phyloP scores from a whole-genome alignment of 768 basidiomycete species.

The Leccinum pellstonianum region DNA sequence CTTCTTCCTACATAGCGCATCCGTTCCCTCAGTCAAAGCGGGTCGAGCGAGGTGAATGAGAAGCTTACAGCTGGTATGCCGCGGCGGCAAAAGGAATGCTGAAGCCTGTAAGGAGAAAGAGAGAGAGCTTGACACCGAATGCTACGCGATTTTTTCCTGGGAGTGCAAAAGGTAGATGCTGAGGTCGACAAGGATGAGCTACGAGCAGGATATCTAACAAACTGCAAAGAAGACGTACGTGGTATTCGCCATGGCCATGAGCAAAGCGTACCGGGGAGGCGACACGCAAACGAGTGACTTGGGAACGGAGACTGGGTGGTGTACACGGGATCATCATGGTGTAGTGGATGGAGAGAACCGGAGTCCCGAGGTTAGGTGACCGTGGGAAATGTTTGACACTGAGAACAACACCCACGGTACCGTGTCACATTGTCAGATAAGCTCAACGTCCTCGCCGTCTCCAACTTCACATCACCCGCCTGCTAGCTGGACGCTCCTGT shows the following conservation, averaged over 20 bases:
- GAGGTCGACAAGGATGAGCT: constrained; percentile 2
- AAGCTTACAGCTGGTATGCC: constrained; percentile 61
- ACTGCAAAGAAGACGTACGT: constrained; percentile 38
- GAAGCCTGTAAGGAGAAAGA: constrained; percentile 54
- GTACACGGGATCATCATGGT: constrained; percentile 44
- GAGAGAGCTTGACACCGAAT: constrained; percentile 38
- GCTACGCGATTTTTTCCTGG: constrained; percentile 49
- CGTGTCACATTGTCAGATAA: not conserved
- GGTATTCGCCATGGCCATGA: constrained; percentile 51
- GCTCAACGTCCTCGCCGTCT: not conserved
- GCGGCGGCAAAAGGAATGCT: constrained; percentile 66
- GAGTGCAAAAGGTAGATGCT: constrained; percentile 59
- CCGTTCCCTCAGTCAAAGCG: not conserved
- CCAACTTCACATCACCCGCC: not conserved
- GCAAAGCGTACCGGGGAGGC: constrained; percentile 40
- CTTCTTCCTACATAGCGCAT: constrained; percentile 39
- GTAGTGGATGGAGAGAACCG: constrained; percentile 17
- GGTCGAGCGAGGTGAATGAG: not conserved
- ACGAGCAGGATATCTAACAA: constrained; percentile 2
- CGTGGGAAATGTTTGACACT: constrained; percentile 19
- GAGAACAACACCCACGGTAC: not conserved
- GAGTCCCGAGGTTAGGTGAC: not conserved
- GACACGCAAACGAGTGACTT: constrained; percentile 30
- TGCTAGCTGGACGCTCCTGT: not conserved
- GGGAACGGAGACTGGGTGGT: constrained; percentile 42